A percentile compares a stretch with the other conserved stretches of the same genome.
These are phyloP conservation scores for Cupressus sempervirens DNA, from an alignment of 75 land plant species.

Conservation along the genomic window DNA sequence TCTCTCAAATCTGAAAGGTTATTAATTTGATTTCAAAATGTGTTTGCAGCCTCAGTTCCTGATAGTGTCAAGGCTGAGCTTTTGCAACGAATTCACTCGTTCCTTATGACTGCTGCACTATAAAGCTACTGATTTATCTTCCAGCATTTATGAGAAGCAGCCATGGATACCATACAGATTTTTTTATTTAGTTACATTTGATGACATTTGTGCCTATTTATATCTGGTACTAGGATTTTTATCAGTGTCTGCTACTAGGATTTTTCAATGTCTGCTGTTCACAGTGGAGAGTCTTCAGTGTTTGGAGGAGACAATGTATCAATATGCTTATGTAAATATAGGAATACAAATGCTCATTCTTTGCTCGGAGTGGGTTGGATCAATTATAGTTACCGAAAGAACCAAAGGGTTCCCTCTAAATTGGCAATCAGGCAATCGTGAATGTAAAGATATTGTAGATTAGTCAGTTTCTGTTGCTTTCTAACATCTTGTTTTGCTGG, in stretches of 20 bases:
- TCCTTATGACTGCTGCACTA: conserved; percentile 50
- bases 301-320: not conserved
- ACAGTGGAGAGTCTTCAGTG: not conserved
- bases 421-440: not conserved
- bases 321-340: not conserved
- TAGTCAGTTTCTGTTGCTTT: not conserved
- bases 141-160: not conserved
- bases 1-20: not conserved
- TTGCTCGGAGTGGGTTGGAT: not conserved
- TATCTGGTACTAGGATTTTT: not conserved
- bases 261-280: not conserved
- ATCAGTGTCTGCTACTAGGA: not conserved
- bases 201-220: not conserved
- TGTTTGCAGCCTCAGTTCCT: conserved; percentile 74
- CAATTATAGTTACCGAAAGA: not conserved
- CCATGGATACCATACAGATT: not conserved
- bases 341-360: not conserved
- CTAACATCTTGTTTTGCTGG: not conserved
- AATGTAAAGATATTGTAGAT: not conserved
- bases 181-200: not conserved
- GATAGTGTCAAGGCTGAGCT: conserved; percentile 89
- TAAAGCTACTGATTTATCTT: conserved; percentile 6
- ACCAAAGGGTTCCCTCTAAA: not conserved
- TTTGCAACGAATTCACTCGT: conserved; percentile 70
- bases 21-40: not conserved